Evolutionary conservation across 2,329 filamentous ascomycete genomes (phyloP), one percentile per base, ranked within the genome.

Genomic region (Bipolaris sorokiniana): DNA sequence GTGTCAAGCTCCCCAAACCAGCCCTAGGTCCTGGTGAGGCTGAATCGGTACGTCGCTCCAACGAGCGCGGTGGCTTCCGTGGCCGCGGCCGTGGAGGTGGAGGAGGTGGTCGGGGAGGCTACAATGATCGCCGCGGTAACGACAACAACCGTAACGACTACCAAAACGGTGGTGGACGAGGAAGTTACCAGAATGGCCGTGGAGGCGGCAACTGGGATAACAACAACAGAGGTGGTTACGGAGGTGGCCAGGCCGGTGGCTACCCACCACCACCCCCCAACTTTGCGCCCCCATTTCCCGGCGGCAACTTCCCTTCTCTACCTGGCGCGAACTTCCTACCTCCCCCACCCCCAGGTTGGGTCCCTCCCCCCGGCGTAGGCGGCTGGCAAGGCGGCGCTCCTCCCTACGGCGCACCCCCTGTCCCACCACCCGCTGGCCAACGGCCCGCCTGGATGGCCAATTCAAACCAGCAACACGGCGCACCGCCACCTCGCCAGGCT

Each of bases 1-100:
- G 95, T 11, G 88, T 93, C 37, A 87, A 89, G 67, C 83, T 93
- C 54, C 86, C 90, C 4, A 79, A 83, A 1, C 86, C 91, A 1
- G 89, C 87, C 9, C 84, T 99, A 1, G 65, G 50, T 23, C 90
- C 90, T 55, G 83, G 86, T 33, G 85, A 84, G 84, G 93, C 41
- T 86, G 87, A 71, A 83, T 84, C 51, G 88, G 89, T 72, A 81
- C 88, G 33, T 81, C 84, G 52, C 84, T 85, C 58, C 82, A 84
- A 20, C 88, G 91, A 91, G 51, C 87, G 87, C 67, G 76, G 82
- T 20, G 56, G 48, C 18, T 62, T 59, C 42, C 56, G 65, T 22
- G 64, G 69, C 3, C 63, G 65, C n/a, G 61, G 64, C 5, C 58
- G 62, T 9, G 59, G 64, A 44, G 54, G 53, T 3, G 61, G 63